These are phyloP conservation scores for Syncephalastrum sp. DNA, from an alignment of 371 early-diverging fungal species.

Conservation along the genomic window DNA sequence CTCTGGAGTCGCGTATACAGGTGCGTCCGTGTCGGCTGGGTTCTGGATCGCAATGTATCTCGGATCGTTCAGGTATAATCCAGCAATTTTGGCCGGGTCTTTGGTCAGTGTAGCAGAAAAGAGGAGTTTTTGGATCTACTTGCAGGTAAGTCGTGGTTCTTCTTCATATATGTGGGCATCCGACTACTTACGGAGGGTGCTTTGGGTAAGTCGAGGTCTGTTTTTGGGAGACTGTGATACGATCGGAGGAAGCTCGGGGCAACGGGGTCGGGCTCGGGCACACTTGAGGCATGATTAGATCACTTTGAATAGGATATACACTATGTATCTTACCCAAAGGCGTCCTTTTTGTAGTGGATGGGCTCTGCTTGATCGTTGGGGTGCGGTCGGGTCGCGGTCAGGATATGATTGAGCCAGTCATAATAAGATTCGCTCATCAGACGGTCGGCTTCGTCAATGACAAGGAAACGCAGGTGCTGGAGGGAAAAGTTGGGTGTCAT, in stretches of 20 bases:
- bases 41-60: conserved; percentile 69
- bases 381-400: conserved; percentile 69
- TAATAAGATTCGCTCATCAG: conserved; percentile 87
- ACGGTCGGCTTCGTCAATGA: conserved; percentile 97
- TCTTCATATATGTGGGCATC: not conserved
- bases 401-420: conserved; percentile 89
- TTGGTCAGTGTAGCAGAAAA: conserved; percentile 94
- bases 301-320: not conserved
- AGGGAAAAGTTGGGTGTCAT: conserved; percentile 88
- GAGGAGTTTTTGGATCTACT: conserved; percentile 78
- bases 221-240: conserved; percentile 40
- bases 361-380: conserved; percentile 1
- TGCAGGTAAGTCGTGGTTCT: too few species aligned
- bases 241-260: conserved; percentile 53
- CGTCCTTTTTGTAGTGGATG: conserved; percentile 26
- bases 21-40: conserved; percentile 34
- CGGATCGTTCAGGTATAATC: conserved; percentile 76
- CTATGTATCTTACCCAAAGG: conserved; percentile 20
- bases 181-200: conserved; percentile 41
- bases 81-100: conserved; percentile 90
- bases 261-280: conserved; percentile 53
- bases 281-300: conserved; percentile 18
- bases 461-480: conserved; percentile 85
- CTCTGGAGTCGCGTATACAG: conserved; percentile 61
- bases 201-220: conserved; percentile 57